phyloP scores from a whole-genome alignment of 2,329 filamentous ascomycete genomes.

The Trichoderma simmonsii region DNA sequence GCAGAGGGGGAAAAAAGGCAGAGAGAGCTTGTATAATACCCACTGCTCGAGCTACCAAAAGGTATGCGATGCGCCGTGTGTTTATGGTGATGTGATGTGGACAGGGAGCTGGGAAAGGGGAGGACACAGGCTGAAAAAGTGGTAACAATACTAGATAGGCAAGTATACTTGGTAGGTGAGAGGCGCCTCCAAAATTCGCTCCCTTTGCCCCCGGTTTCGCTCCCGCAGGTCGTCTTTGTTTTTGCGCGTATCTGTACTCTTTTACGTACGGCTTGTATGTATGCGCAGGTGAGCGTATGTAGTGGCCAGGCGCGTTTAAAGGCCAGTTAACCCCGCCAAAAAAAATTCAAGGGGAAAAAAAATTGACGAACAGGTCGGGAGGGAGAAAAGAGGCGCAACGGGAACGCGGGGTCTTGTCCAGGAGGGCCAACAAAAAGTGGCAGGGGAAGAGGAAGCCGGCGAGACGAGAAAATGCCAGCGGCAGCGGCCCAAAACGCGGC shows the following conservation, averaged over 20 bases:
- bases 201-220: background rate
- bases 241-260: background rate
- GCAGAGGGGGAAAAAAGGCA: background rate
- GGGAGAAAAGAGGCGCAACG: slow-evolving; percentile 7
- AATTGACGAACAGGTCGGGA: background rate
- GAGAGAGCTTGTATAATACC: background rate
- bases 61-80: background rate
- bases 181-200: background rate
- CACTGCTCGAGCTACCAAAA: background rate
- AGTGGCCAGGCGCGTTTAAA: slow-evolving; percentile 15
- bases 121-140: background rate
- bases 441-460: background rate
- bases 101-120: background rate
- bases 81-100: background rate
- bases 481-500: slow-evolving; percentile 17
- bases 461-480: slow-evolving; percentile 6
- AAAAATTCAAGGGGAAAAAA: slow-evolving; percentile 16
- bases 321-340: slow-evolving; percentile 17
- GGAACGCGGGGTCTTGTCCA: slow-evolving; percentile 16
- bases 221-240: background rate
- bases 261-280: background rate
- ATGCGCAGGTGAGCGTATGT: background rate
- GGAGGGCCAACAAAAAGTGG: slow-evolving; percentile 1
- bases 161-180: background rate
- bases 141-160: background rate